phyloP scores from a whole-genome alignment of 495 filamentous ascomycete species.

The Penicillium angulare region DNA sequence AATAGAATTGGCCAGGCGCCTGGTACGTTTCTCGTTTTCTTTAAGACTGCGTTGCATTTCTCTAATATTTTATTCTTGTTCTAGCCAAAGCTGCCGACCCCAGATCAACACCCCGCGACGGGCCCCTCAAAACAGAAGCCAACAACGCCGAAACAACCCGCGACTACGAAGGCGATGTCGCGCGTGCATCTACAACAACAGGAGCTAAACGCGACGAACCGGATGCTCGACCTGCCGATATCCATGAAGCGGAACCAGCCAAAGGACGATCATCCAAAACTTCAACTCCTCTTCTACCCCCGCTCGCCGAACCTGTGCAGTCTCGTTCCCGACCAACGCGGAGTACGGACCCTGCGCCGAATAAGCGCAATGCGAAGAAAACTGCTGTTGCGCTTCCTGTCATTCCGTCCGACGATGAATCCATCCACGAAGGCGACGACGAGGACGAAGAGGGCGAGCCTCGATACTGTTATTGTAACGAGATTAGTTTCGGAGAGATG shows the following conservation, averaged over 20 bases:
- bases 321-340: conserved; percentile 41
- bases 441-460: conserved; percentile 81
- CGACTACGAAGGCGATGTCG: conserved; percentile 22
- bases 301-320: conserved; percentile 37
- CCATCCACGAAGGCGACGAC: conserved; percentile 58
- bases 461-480: conserved; percentile 89
- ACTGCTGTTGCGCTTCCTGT: conserved; percentile 25
- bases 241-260: conserved; percentile 25
- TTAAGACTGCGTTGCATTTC: conserved; percentile 20
- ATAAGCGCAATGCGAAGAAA: conserved; percentile 71
- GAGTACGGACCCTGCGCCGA: conserved; percentile 35
- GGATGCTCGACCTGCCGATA: conserved; percentile 30
- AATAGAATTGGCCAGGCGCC: conserved; percentile 35
- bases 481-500: conserved; percentile 95
- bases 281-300: conserved; percentile 47
- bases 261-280: conserved; percentile 57
- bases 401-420: conserved; percentile 48
- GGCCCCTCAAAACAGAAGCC: conserved; percentile 29
- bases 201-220: conserved; percentile 32
- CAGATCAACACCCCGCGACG: conserved; percentile 32
- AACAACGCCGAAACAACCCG: conserved; percentile 25
- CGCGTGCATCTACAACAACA: conserved; percentile 31
- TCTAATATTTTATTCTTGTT: background rate
- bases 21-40: background rate
- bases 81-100: conserved; percentile 38